Evolutionary conservation across 345 rosid species (phyloP), one percentile per base, ranked within the genome.

Genomic region (Eutrema japonicum): DNA sequence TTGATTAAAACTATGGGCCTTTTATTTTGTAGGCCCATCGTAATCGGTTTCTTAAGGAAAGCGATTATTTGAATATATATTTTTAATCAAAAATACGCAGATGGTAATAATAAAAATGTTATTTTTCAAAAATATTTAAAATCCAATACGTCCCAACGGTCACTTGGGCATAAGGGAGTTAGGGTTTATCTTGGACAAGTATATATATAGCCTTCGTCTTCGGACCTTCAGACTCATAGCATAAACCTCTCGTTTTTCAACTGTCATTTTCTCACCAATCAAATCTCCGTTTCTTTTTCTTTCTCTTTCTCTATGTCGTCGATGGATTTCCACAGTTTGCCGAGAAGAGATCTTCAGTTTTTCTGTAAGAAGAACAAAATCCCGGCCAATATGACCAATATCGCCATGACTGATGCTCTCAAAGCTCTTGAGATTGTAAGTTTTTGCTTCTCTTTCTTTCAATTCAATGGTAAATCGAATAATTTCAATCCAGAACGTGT

Each of bases 321-420:
- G 62, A 94, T 94, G 97, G 99, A 92, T 82, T 95, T 92, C 78
- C 77, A 84, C 59, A 59, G 82, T 52, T 88, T 89, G 54, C 10
- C 89, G 2, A 87, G 99, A 89, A 92, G 82, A 78, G 94, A 92
- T 59, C 94, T 95, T 70, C 99, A 95, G 71, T 78, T 85, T 68
- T 92, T 95, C 69, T 95, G 97, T 87, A 95, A 95, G 88, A 84
- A 27, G 81, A 92, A 96, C 90, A 86, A 85, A 81, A 96, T 96
- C 78, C 86, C 97, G 0, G 99, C 97, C 12, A 92, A 92, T 73
- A 74, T 81, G 53, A 90, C 99, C 78, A 95, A 95, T 66, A 69
- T 86, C 43, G 97, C 96, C 84, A 95, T 95, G 98, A 97, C 87
- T 4, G 86, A 89, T 68, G 89, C 98, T 76, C 98, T 95, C 80